A percentile compares a stretch with the other conserved stretches of the same genome.
These are phyloP conservation scores for Alternaria infectoria DNA, from an alignment of 2,329 filamentous ascomycete genomes.

Conservation along the genomic window DNA sequence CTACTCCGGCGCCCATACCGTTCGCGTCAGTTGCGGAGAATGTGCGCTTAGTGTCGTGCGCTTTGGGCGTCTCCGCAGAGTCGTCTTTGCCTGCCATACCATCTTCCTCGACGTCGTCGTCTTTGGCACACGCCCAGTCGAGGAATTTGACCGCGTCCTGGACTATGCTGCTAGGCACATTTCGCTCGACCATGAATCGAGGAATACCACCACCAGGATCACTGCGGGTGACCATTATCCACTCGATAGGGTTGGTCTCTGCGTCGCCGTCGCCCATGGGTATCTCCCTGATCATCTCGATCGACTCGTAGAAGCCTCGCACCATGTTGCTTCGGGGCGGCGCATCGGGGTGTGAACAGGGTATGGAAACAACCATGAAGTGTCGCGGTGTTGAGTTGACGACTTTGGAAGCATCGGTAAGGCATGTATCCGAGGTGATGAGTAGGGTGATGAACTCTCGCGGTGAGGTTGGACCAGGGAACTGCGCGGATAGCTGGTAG, in stretches of 20 bases:
- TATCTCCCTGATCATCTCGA: constrained; percentile 88
- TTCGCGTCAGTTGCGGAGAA: constrained; percentile 42
- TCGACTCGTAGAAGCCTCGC: constrained; percentile 85
- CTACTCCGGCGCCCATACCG: constrained; percentile 46
- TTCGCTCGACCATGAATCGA: constrained; percentile 88
- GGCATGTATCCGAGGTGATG: constrained; percentile 66
- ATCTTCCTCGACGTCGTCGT: constrained; percentile 41
- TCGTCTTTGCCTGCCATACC: constrained; percentile 33
- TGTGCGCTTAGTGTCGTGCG: constrained; percentile 20
- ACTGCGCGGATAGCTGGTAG: constrained; percentile 85
- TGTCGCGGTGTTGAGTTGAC: constrained; percentile 63
- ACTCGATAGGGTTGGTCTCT: constrained; percentile 75
- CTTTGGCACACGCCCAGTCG: constrained; percentile 71
- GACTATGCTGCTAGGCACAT: constrained; percentile 81
- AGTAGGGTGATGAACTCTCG: constrained; percentile 86
- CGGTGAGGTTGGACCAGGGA: constrained; percentile 85
- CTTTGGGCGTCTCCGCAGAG: constrained; percentile 11
- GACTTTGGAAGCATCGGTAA: constrained; percentile 55
- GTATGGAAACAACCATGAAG: constrained; percentile 87
- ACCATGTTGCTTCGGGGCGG: constrained; percentile 75
- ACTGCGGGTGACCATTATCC: constrained; percentile 90
- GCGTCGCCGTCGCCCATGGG: constrained; percentile 59
- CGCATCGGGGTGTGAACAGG: constrained; percentile 77
- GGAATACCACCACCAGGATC: constrained; percentile 89
- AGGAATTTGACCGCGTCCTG: constrained; percentile 81